These are phyloP conservation scores for Microascus cirrosus DNA, from an alignment of 2,329 filamentous ascomycete species.

Conservation along the genomic window DNA sequence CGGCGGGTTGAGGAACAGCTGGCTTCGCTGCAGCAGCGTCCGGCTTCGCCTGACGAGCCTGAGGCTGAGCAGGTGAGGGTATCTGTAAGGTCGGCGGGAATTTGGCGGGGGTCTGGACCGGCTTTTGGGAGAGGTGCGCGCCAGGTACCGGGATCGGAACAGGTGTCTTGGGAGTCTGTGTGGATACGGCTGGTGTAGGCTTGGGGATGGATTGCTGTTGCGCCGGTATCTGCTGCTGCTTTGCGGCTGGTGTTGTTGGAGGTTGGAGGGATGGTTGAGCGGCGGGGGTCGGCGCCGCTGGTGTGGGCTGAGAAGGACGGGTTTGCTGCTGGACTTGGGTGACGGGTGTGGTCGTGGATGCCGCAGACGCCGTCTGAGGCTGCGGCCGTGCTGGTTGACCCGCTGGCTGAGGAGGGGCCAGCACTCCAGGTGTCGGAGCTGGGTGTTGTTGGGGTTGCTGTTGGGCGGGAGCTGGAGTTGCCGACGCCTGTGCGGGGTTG, in stretches of 20 bases:
- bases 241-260: background rate
- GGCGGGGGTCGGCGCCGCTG: background rate
- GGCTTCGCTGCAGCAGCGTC: constrained; percentile 1
- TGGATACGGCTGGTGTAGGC: background rate
- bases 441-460: constrained; percentile 9
- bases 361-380: constrained; percentile 17
- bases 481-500: background rate
- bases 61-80: background rate
- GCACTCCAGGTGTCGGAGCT: background rate
- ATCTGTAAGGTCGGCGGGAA: background rate
- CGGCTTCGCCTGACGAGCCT: constrained; percentile 3
- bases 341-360: background rate
- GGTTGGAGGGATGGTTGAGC: background rate
- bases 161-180: background rate
- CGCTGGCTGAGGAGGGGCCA: constrained; percentile 3
- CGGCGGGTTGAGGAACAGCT: background rate
- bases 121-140: background rate
- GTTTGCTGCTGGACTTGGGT: background rate
- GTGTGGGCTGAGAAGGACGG: background rate
- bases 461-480: background rate
- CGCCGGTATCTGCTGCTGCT: background rate
- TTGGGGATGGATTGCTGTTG: background rate
- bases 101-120: background rate
- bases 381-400: constrained; percentile 12
- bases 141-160: background rate